Evolutionary conservation across 1,284 basidiomycete genomes (phyloP), one percentile per base, ranked within the genome.

Genomic region (Cryptococcus neoformans): DNA sequence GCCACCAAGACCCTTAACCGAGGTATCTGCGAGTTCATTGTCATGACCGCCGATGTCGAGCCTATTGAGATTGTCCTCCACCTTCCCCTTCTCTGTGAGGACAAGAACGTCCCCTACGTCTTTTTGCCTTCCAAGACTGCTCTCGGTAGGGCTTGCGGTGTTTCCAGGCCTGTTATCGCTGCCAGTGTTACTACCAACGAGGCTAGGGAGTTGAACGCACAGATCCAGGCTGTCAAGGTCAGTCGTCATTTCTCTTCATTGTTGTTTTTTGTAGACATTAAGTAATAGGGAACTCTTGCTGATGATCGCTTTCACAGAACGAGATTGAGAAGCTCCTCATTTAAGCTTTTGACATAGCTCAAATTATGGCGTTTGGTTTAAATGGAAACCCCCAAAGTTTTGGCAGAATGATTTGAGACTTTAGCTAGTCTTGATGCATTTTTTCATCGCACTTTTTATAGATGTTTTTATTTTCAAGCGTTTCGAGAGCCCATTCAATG

Each of bases 101-200:
- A 99, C 83, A 99, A 99, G 92, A 96, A 96, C 81, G 93, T 97
- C 49, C 90, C 90, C 28, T 98, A 98, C 80, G 83, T 98, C 71
- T 99, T 97, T 79, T 83, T 99, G 46, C 91, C 91, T 42, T 90
- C 60, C 59, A 69, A 72, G 61, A 69, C 68, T 58, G 94, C 95
- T 16, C 83, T 99, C 40, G 96, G 95, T 49, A 86, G 95, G 56
- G 95, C 95, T 44, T 99, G 95, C 79, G 92, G 94, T 63, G 95
- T 99, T 51, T 89, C 91, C 44, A 83, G 96, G 61, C 90, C 95
- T 41, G 96, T 99, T 66, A 98, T 99, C 63, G 87, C 95, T 62
- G 91, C 89, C 49, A 93, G 89, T 67, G 87, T 99, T 62, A 98
- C 92, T 34, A 98, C 93, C 60, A 95, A 93, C 73, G 95, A 99